Evolutionary conservation across 1,139 yeast genomes (phyloP), one percentile per base, ranked within the genome.

Genomic region (Protomyces pachydermus): DNA sequence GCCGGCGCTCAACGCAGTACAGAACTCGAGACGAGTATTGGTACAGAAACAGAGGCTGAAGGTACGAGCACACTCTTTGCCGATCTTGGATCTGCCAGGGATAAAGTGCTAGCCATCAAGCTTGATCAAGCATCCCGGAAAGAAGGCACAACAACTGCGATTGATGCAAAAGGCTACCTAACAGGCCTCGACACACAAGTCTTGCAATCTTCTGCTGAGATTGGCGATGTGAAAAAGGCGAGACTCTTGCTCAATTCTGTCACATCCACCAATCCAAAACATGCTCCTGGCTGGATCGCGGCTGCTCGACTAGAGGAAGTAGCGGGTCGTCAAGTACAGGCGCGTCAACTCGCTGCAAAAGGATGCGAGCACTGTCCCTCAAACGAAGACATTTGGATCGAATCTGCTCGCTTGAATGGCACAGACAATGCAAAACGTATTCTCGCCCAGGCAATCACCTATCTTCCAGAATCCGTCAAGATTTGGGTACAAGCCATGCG

Each of bases 241-340:
- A 75, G 95, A 46, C 73, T 79, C 2, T 77, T 90, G n/a, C 77
- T 91, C 58, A 77, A 82, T 9, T 86, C 95, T 1, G 80, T 88
- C 66, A 79, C 95, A 39, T 84, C 82, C 68, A 78, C 91, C 0
- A 87, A 88, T 70, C 97, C 98, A 0, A 75, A 78, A 54, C 86
- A 85, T 65, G 82, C 96, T 0, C 82, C 83, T 60, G 89, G 90
- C 12, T 93, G 97, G 97, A 88, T 93, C 35, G 90, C 95, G 0
- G 83, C 91, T 46, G 95, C 97, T 0, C 76, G 91, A 57, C 73
- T 91, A 10, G 98, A 93, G 72, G 87, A 84, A 67, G 82, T 81
- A 60, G 87, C 86, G 0, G 68, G 70, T 35, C 84, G 84, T 64
- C 78, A 78, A 65, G 76, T 76, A 4, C 75, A 76, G 32, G 97